These are phyloP conservation scores for Oldenlandia corymbosa DNA, from an alignment of 257 asterid genomes.

Conservation along the genomic window DNA sequence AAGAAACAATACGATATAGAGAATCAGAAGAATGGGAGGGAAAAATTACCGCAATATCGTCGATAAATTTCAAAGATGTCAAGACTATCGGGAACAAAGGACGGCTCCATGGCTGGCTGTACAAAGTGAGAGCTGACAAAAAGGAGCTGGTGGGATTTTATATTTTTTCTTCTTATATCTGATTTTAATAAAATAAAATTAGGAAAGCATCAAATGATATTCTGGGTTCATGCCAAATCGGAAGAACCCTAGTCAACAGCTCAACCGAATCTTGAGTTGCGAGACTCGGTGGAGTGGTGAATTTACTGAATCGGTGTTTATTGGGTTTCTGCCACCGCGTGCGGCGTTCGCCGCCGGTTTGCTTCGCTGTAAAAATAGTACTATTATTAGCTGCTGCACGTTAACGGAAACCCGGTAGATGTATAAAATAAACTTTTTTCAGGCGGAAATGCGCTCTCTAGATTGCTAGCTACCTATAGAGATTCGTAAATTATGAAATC, in stretches of 20 bases:
- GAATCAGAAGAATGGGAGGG: neutral
- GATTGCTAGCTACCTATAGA: neutral
- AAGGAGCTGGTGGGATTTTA: too few species aligned
- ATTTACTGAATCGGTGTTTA: too few species aligned
- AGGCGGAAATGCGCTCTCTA: neutral
- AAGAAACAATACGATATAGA: neutral
- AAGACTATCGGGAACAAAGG: conserved; percentile 22
- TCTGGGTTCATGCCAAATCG: neutral
- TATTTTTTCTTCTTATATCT: too few species aligned
- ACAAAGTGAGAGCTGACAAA: neutral
- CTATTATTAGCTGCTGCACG: too few species aligned
- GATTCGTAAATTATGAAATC: too few species aligned
- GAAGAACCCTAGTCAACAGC: conserved; percentile 2
- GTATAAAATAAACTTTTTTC: neutral
- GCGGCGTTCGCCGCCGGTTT: too few species aligned
- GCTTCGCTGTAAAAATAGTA: too few species aligned
- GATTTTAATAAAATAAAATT: neutral
- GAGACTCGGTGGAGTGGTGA: neutral
- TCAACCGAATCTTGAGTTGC: conserved; percentile 1
- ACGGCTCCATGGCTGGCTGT: conserved; percentile 54
- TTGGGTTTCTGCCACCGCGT: conserved; percentile 2
- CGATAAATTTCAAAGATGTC: conserved; percentile 57
- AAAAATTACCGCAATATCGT: conserved; percentile 60
- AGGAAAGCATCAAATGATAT: neutral
- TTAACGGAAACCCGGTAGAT: neutral